Base-by-base conservation (phyloP, 805 yeast genomes). In the Saccharomyces jurei region DNA sequence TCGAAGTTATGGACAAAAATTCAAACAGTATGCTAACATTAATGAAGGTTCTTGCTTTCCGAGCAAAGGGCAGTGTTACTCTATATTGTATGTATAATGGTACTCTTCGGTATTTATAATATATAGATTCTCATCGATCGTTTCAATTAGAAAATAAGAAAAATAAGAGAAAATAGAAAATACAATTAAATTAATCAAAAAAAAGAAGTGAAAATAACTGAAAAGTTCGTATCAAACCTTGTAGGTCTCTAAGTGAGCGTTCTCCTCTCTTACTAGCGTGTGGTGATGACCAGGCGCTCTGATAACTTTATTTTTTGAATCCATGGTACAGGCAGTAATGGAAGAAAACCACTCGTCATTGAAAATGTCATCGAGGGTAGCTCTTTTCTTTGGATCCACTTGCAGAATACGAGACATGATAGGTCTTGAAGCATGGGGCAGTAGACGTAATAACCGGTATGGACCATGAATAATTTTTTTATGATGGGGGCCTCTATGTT, bases 371-470 rank as follows among this genome's bases (percentile, higher is more conserved):
- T 78, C 79, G 64, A 87, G 71, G 1, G 87, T 79, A 1, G 90
- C 88, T 63, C 95, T 77, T 55, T 77, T 73, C 1, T 55, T 54
- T 10, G 86, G 83, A 59, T 86, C 88, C 14, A 85, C 74, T 51
- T 76, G 76, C 28, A 87, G 70, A 83, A 87, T 86, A 55, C 72
- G 76, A 26, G 86, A 83, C 30, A 87, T 75, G 10, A 87, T 74
- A 11, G 92, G 94, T 69, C 96, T 78, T 14, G 94, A 75, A 6
- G 92, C 90, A 68, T 87, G 96, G 4, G 96, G 96, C 41, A 87
- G 71, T 51, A 87, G 72, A 71, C 96, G 80, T 84, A 87, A 81
- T 59, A 87, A 73, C 66, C 96, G 76, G 71, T 87, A 87, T 10
- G 94, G 92, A 6, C 96, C 96, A 63, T 86, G 90, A 26, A 86